A percentile compares a stretch with the other conserved stretches of the same genome.
phyloP scores from a whole-genome alignment of 2,329 filamentous ascomycete genomes.

The Paraphaeosphaeria minitans region DNA sequence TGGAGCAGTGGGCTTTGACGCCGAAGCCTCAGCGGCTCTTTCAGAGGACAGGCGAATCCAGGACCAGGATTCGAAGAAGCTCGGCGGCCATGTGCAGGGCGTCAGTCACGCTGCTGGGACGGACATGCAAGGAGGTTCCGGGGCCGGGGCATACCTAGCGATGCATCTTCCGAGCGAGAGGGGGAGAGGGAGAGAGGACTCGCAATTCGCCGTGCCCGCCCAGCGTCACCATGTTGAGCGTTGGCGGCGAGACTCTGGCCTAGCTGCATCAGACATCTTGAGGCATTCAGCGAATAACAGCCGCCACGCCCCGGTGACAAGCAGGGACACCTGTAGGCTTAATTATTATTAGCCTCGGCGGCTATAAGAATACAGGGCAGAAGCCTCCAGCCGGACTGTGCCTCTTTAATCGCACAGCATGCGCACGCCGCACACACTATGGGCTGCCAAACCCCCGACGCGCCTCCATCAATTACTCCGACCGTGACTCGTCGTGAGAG shows the following conservation, averaged over 20 bases:
- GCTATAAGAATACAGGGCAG: slow-evolving; percentile 25
- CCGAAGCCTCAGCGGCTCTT: slow-evolving; percentile 43
- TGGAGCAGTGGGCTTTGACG: slow-evolving; percentile 25
- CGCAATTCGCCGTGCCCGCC: slow-evolving; percentile 19
- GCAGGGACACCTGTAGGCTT: slow-evolving; percentile 20
- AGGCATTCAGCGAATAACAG: slow-evolving; percentile 21
- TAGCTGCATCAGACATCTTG: slow-evolving; percentile 14
- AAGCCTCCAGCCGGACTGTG: not conserved
- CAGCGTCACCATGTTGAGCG: slow-evolving; percentile 13
- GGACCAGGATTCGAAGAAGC: not conserved
- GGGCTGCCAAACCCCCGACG: slow-evolving; percentile 2
- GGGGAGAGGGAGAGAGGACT: no score
- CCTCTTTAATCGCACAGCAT: slow-evolving; percentile 7
- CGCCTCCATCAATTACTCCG: not conserved
- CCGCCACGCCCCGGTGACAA: slow-evolving; percentile 2
- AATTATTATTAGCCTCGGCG: slow-evolving; percentile 19
- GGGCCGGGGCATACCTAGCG: slow-evolving; percentile 18
- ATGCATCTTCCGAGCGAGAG: slow-evolving; percentile 22
- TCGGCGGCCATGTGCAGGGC: slow-evolving; percentile 14
- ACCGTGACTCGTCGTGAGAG: not conserved
- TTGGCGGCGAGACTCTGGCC: slow-evolving; percentile 12
- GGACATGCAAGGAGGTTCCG: slow-evolving; percentile 16
- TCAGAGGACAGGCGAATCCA: slow-evolving; percentile 17
- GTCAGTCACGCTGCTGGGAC: slow-evolving; percentile 15
- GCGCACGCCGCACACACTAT: not conserved